Conservation (phyloP, 1,284 basidiomycete genomes). For the Thecaphora frezii region DNA sequence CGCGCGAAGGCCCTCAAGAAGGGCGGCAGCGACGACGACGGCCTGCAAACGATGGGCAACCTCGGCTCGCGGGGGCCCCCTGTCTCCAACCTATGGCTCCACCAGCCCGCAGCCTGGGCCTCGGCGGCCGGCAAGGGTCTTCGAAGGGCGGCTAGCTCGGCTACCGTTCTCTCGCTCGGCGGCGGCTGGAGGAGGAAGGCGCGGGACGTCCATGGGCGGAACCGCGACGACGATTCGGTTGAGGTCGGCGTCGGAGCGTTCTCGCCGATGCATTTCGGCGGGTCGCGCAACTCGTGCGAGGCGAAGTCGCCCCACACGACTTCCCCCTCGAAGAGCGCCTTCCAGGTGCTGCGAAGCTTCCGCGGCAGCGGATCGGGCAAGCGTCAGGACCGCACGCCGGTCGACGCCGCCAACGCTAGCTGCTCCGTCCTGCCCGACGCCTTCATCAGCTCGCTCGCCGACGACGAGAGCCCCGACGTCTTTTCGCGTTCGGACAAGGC, state of each 20-base stretch:
- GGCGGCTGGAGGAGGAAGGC: background rate
- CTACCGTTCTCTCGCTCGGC: background rate
- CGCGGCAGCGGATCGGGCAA: slow-evolving; percentile 1
- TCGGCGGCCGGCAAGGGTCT: slow-evolving; percentile 5
- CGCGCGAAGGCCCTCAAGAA: slow-evolving; percentile 3
- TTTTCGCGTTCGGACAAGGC: slow-evolving; percentile 1
- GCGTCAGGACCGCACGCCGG: background rate
- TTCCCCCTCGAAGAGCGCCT: background rate
- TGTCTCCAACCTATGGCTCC: slow-evolving; percentile 32
- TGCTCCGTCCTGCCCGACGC: slow-evolving; percentile 17
- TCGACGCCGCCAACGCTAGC: background rate
- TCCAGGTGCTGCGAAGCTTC: slow-evolving; percentile 4
- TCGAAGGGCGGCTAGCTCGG: slow-evolving; percentile 2
- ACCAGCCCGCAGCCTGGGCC: slow-evolving; percentile 8
- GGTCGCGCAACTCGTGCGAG: background rate
- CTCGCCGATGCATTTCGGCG: background rate
- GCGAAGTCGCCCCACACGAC: background rate
- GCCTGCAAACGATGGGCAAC: background rate
- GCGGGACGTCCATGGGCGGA: background rate
- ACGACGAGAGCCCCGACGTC: slow-evolving; percentile 10
- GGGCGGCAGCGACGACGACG: slow-evolving; percentile 4
- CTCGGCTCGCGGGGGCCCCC: slow-evolving; percentile 11
- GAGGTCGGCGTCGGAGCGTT: background rate
- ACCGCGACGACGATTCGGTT: background rate
- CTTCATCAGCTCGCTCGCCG: slow-evolving; percentile 25